Conservation (phyloP, 2,329 filamentous ascomycete genomes). For the Bertia moriformis region DNA sequence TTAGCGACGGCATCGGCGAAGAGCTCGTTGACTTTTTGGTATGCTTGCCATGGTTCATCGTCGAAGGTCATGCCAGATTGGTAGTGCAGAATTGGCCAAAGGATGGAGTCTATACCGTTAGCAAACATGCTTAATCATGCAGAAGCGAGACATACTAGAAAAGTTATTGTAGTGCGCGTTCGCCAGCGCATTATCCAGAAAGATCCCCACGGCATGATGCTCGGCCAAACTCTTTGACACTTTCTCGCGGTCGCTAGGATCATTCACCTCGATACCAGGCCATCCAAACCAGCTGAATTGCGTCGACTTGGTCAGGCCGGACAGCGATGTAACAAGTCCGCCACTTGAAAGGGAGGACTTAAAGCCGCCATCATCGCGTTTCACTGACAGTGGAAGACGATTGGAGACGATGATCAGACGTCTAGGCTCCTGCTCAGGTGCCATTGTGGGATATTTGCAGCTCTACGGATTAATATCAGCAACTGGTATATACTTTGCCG, state of each 20-base stretch:
- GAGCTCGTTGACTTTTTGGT: not conserved
- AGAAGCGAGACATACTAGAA: not conserved
- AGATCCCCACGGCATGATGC: not conserved
- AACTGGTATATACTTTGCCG: no score
- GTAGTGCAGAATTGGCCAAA: conserved; percentile 1
- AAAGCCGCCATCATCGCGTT: not conserved
- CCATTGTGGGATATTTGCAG: no score
- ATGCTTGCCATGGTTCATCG: not conserved
- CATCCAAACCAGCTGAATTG: not conserved
- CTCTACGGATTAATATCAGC: no score
- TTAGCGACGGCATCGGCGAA: not conserved
- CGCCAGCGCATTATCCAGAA: not conserved
- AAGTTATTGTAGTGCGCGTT: not conserved
- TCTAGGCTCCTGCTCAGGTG: no score
- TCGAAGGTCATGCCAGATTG: not conserved
- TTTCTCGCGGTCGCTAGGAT: not conserved
- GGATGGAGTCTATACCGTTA: not conserved
- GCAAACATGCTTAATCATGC: not conserved
- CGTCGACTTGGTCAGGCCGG: not conserved
- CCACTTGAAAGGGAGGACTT: not conserved
- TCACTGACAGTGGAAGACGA: not conserved
- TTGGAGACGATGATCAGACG: not conserved
- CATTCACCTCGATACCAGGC: not conserved
- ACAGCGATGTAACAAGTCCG: not conserved
- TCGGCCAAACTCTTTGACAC: not conserved